These are phyloP conservation scores for Mortierella claussenii DNA, from an alignment of 192 early-diverging fungal genomes.

Conservation along the genomic window DNA sequence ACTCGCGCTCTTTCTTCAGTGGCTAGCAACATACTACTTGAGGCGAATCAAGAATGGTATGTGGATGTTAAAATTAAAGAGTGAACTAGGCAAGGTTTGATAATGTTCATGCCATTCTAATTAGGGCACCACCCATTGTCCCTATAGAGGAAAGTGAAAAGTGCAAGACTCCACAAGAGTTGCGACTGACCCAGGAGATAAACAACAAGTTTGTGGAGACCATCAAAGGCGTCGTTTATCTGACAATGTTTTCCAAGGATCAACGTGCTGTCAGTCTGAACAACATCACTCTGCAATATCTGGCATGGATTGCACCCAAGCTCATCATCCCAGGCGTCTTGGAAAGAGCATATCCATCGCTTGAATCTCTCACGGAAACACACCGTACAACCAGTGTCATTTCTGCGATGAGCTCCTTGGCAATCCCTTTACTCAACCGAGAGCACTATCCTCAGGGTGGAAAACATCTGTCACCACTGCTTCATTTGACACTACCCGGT, in stretches of 20 bases:
- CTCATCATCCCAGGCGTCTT: conserved; percentile 84
- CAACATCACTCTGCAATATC: conserved; percentile 71
- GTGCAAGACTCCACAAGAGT: conserved; percentile 69
- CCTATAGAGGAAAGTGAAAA: conserved; percentile 64
- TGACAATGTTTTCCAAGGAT: conserved; percentile 84
- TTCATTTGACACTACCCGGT: conserved; percentile 86
- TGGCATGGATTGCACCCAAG: conserved; percentile 75
- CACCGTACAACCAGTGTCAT: conserved; percentile 91
- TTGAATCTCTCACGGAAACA: conserved; percentile 87
- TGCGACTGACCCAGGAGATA: conserved; percentile 67
- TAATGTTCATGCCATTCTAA: background rate
- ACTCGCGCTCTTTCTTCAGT: conserved; percentile 77
- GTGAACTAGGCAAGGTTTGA: too few relatives aligned
- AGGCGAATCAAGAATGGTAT: conserved; percentile 67
- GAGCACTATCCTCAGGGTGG: conserved; percentile 87
- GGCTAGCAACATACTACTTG: conserved; percentile 74
- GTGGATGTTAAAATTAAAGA: background rate
- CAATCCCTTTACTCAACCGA: conserved; percentile 78
- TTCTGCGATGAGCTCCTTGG: conserved; percentile 74
- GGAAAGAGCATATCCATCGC: conserved; percentile 86
- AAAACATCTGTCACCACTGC: conserved; percentile 78
- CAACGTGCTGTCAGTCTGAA: conserved; percentile 64
- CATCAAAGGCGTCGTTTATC: conserved; percentile 66
- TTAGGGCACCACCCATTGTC: too few relatives aligned
- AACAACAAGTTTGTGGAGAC: conserved; percentile 70